These are phyloP conservation scores for Papilionanthe hybrid DNA, from an alignment of 116 monocot genomes.

Conservation along the genomic window DNA sequence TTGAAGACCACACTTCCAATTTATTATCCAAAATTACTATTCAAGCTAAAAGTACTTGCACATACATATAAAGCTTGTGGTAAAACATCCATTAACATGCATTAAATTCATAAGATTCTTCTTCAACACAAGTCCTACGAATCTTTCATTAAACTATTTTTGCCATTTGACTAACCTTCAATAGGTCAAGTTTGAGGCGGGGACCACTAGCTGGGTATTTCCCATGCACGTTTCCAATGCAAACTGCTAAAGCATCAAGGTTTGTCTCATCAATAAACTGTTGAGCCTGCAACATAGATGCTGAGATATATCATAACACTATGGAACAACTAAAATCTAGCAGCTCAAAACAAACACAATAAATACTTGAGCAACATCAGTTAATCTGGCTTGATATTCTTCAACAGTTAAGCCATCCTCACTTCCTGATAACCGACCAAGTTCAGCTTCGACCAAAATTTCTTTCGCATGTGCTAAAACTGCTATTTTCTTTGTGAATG, in stretches of 20 bases:
- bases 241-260: conserved; percentile 88
- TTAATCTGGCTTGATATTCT: conserved; percentile 83
- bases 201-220: conserved; percentile 80
- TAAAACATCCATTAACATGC: not conserved
- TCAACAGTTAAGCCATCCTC: conserved; percentile 90
- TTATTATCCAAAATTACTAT: not conserved
- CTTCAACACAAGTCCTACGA: not conserved
- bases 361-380: conserved; percentile 65
- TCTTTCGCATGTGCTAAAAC: conserved; percentile 56
- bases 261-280: conserved; percentile 84
- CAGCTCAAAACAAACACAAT: conserved; percentile 1
- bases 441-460: conserved; percentile 87
- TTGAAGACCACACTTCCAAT: not conserved
- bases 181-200: conserved; percentile 73
- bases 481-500: conserved; percentile 65
- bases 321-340: conserved; percentile 1
- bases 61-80: not conserved
- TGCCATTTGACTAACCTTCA: conserved; percentile 48
- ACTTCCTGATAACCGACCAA: conserved; percentile 82
- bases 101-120: not conserved
- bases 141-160: not conserved
- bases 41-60: not conserved
- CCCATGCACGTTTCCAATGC: conserved; percentile 97
- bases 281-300: conserved; percentile 51
- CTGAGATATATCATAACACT: conserved; percentile 3